A percentile compares a stretch with the other conserved stretches of the same genome.
These are phyloP conservation scores for Amylocarpus encephaloides DNA, from an alignment of 2,329 filamentous ascomycete genomes.

Conservation along the genomic window DNA sequence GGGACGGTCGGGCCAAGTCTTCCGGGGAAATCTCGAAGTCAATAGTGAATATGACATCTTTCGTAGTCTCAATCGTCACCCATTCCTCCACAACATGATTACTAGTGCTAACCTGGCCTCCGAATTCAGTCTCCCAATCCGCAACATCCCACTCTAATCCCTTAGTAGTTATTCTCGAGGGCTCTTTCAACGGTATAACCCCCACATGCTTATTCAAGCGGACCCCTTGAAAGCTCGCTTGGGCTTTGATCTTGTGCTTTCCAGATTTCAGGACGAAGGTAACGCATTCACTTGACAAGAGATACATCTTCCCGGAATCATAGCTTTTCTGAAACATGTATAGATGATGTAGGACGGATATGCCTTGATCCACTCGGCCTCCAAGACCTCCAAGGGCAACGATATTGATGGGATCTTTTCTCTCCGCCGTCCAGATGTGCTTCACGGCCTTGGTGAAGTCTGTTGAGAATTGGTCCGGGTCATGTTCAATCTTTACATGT, in stretches of 20 bases:
- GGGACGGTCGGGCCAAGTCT: not conserved
- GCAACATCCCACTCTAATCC: slow-evolving; percentile 89
- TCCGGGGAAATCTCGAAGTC: slow-evolving; percentile 36
- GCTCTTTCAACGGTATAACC: slow-evolving; percentile 77
- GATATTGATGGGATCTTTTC: slow-evolving; percentile 49
- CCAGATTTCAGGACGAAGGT: slow-evolving; percentile 73
- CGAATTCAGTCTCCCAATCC: slow-evolving; percentile 73
- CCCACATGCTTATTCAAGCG: slow-evolving; percentile 65
- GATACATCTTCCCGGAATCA: slow-evolving; percentile 59
- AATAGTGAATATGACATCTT: slow-evolving; percentile 68
- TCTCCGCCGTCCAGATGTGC: slow-evolving; percentile 38
- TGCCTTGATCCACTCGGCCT: slow-evolving; percentile 85
- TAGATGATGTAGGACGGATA: slow-evolving; percentile 84
- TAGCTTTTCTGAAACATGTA: slow-evolving; percentile 53
- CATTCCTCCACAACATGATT: slow-evolving; percentile 62
- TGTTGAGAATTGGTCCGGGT: slow-evolving; percentile 79
- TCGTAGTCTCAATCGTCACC: slow-evolving; percentile 56
- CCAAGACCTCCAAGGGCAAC: slow-evolving; percentile 78
- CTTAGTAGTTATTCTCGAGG: slow-evolving; percentile 67
- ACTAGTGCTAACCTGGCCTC: slow-evolving; percentile 69
- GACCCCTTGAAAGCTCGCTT: slow-evolving; percentile 11
- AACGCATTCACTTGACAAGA: slow-evolving; percentile 73
- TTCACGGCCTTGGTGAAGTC: slow-evolving; percentile 81
- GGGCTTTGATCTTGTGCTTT: slow-evolving; percentile 59
- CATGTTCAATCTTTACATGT: slow-evolving; percentile 57